Base-by-base conservation (phyloP, 2,329 filamentous ascomycete genomes). In the Fusarium equiseti region DNA sequence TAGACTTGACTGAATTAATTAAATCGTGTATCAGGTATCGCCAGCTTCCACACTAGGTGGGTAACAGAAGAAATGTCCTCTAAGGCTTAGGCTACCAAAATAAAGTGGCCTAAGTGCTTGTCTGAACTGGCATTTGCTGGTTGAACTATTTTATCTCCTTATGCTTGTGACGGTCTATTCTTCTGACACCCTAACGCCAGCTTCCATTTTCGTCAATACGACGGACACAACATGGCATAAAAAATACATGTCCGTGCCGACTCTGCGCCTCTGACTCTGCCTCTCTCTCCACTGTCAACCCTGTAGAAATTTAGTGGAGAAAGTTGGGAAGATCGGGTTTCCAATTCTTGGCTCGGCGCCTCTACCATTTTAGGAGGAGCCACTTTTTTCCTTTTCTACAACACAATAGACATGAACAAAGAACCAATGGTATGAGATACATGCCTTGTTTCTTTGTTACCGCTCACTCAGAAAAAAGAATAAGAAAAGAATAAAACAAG, bases 11-110 rank as follows among this genome's bases (percentile, higher is more conserved):
- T 31, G 46, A 49, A 15, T 38, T 42, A 53, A 53, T 53, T 43
- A 26, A 63, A 31, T 40, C 29, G 43, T 68, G 63, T 71, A 68
- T 71, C 68, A 70, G 63, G 63, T 71, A 18, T 59, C 46, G 29
- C 40, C 35, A 38, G 35, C 35, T n/a, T 18, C 32, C 32, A 35
- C 32, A 16, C 8, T 11, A 38, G 35, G 35, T 38, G 16, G 35
- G 35, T 38, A 38, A 18, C 35, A 38, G 16, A 38, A 38, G 35
- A 38, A 11, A 10, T 38, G 35, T 38, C 35, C 10, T 38, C 10
- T 3, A 38, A 38, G 35, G 10, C 18, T 38, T 4, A 12, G 18
- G 10, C 10, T 38, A n/a, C 35, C 10, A n/a, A 4, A n/a, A 38
- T 38, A n/a, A 38, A 38, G 18, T 6, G 12, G 2, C 6, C 35